Base-by-base conservation (phyloP, 2,329 filamentous ascomycete species). In the Coccinonectria pachysandricola region DNA sequence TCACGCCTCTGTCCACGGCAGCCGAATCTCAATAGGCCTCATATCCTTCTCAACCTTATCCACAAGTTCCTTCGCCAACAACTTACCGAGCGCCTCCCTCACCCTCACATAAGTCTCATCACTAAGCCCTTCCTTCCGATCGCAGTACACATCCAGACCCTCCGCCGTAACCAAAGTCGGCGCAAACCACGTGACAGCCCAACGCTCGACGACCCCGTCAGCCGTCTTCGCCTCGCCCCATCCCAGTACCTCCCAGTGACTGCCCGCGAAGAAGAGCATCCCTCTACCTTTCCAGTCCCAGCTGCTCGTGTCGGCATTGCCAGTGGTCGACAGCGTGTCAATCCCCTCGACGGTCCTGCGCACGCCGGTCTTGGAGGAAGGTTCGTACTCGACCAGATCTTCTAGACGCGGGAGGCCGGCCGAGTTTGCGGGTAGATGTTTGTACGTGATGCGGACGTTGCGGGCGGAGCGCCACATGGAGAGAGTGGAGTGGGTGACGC, bases 181-280 rank as follows among this genome's bases (percentile, higher is more conserved):
- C 36, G 78, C 76, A 53, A 93, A 93, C 65, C 79, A 88, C 4
- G 82, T 92, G 9, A 93, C 81, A 2, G 71, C 74, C 81, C 82
- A 93, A 41, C 67, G 65, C 52, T 74, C 69, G 24, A 43, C 50
- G 7, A 45, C 49, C 1, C 55, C 56, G 16, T 51, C 60, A 9
- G 55, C 49, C 12, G 54, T 40, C 17, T 48, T 43, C 12, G 52
- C 49, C 47, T 78, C 68, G 5, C 83, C 83, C 64, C 73, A 87
- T 3, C 79, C 83, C 11, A 92, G 54, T 2, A 91, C 59, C 62
- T 93, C 82, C 85, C 85, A 93, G 46, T 84, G 75, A 23, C 71
- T 78, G 10, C 64, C 68, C 14, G 81, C 79, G 39, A 88, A 75
- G 49, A 67, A 69, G 35, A 93, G 55, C 70, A 68, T 71, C 7